Percentiles rank a stretch among this genome's conserved stretches.
phyloP scores from a whole-genome alignment of 2,329 filamentous ascomycete species.

The Geosmithia flava region DNA sequence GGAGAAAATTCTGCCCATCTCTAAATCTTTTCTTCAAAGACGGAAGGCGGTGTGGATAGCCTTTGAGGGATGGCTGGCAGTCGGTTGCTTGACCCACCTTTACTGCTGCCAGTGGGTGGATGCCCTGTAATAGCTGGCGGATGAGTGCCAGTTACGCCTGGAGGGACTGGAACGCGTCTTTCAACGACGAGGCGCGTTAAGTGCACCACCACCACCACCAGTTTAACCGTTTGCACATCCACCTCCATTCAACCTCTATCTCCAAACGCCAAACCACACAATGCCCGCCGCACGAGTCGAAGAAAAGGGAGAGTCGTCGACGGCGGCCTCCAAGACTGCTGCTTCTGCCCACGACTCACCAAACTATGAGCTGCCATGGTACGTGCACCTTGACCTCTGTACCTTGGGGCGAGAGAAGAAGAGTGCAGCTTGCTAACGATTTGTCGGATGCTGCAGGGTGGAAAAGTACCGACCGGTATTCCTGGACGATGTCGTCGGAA shows the following conservation, averaged over 20 bases:
- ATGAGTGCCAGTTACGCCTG: no score
- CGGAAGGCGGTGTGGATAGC: not conserved
- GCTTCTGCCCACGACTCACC: constrained; percentile 34
- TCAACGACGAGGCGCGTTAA: constrained; percentile 4
- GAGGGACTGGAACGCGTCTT: not conserved
- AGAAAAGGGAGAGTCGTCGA: constrained; percentile 49
- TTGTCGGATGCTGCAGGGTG: constrained; percentile 49
- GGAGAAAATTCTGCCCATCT: not conserved
- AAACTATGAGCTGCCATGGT: constrained; percentile 74
- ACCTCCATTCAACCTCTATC: not conserved
- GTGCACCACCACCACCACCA: constrained; percentile 1
- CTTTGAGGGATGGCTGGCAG: not conserved
- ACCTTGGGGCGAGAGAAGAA: not conserved
- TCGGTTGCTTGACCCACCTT: not conserved
- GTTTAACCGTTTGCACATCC: not conserved
- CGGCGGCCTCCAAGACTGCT: constrained; percentile 43
- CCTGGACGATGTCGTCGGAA: constrained; percentile 93
- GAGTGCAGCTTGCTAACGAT: not conserved
- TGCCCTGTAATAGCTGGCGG: not conserved
- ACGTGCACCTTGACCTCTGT: constrained; percentile 8
- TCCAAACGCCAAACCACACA: constrained; percentile 4
- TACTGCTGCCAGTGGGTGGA: not conserved
- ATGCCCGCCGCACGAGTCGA: constrained; percentile 39
- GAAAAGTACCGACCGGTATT: constrained; percentile 96
- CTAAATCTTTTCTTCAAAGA: not conserved